Evolutionary conservation across 2,329 filamentous ascomycete genomes (phyloP), one percentile per base, ranked within the genome.

Genomic region (Xylaria sp.): DNA sequence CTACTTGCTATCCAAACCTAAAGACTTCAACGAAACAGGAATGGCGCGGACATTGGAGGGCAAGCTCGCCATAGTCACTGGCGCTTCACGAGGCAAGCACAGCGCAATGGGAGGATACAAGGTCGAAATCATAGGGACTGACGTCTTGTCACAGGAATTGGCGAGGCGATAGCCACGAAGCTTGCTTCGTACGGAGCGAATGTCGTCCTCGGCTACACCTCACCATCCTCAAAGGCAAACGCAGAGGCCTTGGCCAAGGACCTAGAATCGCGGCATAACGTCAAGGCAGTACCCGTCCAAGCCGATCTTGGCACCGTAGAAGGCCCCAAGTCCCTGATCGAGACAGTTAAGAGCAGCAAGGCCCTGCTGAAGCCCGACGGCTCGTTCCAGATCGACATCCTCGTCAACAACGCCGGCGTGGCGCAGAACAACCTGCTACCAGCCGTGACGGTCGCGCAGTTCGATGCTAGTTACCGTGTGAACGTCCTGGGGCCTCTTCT

Each of bases 351-450:
- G 85, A 87, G 73, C 83, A 88, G 71, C 83, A 89, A 76, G 90
- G 92, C 80, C 77, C 72, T 73, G 2, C 36, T 40, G 7, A 68
- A 66, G 46, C 65, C 85, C 9, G 66, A 75, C 58, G 74, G 73
- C 6, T 77, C 67, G 82, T 88, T 93, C 77, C 88, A 90, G 75
- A 86, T 97, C 76, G 93, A 97, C 81, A 93, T 97, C 69, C 83
- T 97, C 62, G 83, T 97, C 83, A 97, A 97, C 86, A 97, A 97
- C 79, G 93, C 94, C 36, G 94, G 93, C 63, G 82, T 90, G 6
- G 83, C 88, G 38, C 82, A 87, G 46, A 95, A 96, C 81, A 87
- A 90, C 73, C 78, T 82, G 31, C 81, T 92, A 28, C 85, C 88
- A 59, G 87, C 92, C 33, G 87, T 93, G 70, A 87, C 86, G 4